Evolutionary conservation across 192 early-diverging fungal species (phyloP), one percentile per base, ranked within the genome.

Genomic region (Mortierella hygrophila): DNA sequence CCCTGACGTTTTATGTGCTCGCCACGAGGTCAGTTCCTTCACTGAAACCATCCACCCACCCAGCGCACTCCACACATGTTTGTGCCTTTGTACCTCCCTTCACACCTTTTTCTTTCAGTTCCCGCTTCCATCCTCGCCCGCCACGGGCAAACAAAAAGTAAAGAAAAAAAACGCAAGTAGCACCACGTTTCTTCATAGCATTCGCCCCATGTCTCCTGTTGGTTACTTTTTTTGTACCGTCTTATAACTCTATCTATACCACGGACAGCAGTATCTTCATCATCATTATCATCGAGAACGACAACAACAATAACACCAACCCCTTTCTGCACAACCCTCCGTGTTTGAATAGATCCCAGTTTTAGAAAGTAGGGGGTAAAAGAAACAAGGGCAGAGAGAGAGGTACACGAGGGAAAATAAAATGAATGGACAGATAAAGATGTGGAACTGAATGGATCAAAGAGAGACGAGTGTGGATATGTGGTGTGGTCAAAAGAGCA

Each of bases 11-110:
- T 77, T 11, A 29, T 69, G 26, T 23, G 41, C 35, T 44, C 29
- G n/a, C 55, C 42, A 32, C 65, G n/a, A 68, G 60, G n/a, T 68
- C 40, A 68, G 13, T 3, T 11, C 26, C 26, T 32, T 65, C 29
- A 65, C 11, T 65, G 29, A 32, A 65, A 15, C 57, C 57, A 29
- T 23, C 9, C 68, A 70, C 26, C 68, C 49, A 52, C 49, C 32
- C 4, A 41, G 23, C 2, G 40, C 2, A 6, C 70, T 42, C 70
- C 41, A 35, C 60, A 65, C 60, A 65, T 32, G 60, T 65, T 65
- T 65, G 60, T 32, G 29, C 26, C 52, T 75, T 29, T 57, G 73
- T 74, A 49, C 40, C 74, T 37, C 74, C 15, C 44, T 74, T n/a
- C 32, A 11, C 29, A 11, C 32, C 47, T 74, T 52, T 37, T 52